Evolutionary conservation across 805 yeast species (phyloP), one percentile per base, ranked within the genome.

Genomic region (Kluyveromyces nonfermentans): DNA sequence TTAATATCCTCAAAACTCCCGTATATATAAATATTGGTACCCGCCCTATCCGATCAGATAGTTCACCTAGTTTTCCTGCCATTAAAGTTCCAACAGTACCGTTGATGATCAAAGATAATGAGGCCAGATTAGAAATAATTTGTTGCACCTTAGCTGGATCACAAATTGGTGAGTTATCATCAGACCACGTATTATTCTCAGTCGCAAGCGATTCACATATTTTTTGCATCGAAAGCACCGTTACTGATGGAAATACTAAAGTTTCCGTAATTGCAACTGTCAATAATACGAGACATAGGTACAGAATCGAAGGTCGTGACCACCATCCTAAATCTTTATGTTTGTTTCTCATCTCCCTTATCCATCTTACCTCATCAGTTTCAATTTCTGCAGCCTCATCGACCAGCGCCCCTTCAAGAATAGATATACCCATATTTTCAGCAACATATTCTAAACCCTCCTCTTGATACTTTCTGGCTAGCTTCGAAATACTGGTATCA

Each of bases 31-130:
- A 61, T 4, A 77, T 60, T 7, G 72, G 66, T 35, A 73, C 74
- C 45, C 93, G 67, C 1, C 93, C 93, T 47, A 71, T 65, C 30
- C 76, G 62, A 56, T 84, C 93, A 17, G 85, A 77, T 12, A 76
- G 55, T 41, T 76, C 74, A 2, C 87, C 82, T 44, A 82, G 61
- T 50, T 78, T 78, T 1, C 84, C 82, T 45, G 78, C 63, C n/a
- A 78, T 73, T 1, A 80, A 44, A 19, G 78, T 67, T 22, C 72
- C 68, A 2, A 75, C 55, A 0, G 73, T 44, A 0, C 80, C 79
- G 5, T 64, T 52, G 1, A 70, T 44, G 5, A 79, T 49, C 35
- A 67, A 58, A 16, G 55, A 51, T 45, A 68, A 63, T 41, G 80
- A 71, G 43, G 74, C 75, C 35, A 82, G 61, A 35, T 66, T 59